These are phyloP conservation scores for Podospora pseudoanserina DNA, from an alignment of 495 filamentous ascomycete genomes.

Conservation along the genomic window DNA sequence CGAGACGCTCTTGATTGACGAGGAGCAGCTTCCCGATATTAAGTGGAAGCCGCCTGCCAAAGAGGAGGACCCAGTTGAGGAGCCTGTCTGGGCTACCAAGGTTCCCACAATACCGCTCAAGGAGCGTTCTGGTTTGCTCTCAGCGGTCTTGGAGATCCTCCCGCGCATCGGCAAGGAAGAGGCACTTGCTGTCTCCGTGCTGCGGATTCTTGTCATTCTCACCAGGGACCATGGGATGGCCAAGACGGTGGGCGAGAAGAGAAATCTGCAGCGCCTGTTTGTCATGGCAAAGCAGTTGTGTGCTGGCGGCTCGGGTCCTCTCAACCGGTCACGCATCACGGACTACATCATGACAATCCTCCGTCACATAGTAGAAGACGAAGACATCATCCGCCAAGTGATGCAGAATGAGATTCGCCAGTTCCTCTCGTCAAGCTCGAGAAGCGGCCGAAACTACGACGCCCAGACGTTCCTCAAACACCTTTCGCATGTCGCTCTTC, in stretches of 20 bases:
- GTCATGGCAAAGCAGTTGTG: constrained; percentile 91
- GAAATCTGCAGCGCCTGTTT: constrained; percentile 84
- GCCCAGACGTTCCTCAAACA: constrained; percentile 68
- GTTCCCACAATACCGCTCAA: constrained; percentile 64
- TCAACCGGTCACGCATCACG: constrained; percentile 60
- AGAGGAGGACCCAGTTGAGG: constrained; percentile 52
- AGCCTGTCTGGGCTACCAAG: constrained; percentile 53
- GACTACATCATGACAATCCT: constrained; percentile 76
- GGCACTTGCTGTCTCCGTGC: constrained; percentile 74
- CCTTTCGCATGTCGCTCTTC: constrained; percentile 76
- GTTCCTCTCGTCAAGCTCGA: constrained; percentile 56
- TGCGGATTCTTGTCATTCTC: constrained; percentile 84
- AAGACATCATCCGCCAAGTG: constrained; percentile 81
- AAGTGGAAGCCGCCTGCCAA: constrained; percentile 63
- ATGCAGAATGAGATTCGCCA: constrained; percentile 87
- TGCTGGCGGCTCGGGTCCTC: constrained; percentile 65
- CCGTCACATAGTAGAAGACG: constrained; percentile 91
- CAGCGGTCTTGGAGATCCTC: constrained; percentile 73
- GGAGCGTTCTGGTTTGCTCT: constrained; percentile 65
- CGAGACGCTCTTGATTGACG: constrained; percentile 84
- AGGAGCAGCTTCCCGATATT: constrained; percentile 72
- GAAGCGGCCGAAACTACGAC: constrained; percentile 63
- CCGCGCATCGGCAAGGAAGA: constrained; percentile 85
- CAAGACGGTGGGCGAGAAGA: constrained; percentile 73
- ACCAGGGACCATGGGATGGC: constrained; percentile 76